These are phyloP conservation scores for Isabelozyma gotoi DNA, from an alignment of 805 yeast species.

Conservation along the genomic window DNA sequence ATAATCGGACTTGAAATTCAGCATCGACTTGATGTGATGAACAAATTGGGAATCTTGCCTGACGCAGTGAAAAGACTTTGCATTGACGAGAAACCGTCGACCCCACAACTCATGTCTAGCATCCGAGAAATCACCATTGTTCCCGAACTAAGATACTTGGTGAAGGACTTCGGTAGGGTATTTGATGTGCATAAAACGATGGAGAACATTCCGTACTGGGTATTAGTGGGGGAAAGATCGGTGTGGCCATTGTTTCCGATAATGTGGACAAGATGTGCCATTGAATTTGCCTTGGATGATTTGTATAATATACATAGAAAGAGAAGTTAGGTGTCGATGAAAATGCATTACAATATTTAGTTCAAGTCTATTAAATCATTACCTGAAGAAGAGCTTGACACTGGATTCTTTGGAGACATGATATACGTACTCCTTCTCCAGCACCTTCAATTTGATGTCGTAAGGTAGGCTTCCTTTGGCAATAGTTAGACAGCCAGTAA, in stretches of 20 bases:
- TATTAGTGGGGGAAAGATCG: slow-evolving; percentile 83
- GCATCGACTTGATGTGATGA: slow-evolving; percentile 78
- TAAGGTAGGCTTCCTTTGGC: slow-evolving; percentile 52
- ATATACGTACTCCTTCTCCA: slow-evolving; percentile 66
- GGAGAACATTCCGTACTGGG: slow-evolving; percentile 86
- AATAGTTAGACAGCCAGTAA: slow-evolving; percentile 69
- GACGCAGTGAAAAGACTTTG: slow-evolving; percentile 71
- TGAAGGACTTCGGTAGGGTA: slow-evolving; percentile 70
- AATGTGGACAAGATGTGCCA: slow-evolving; percentile 82
- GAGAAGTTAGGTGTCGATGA: slow-evolving; percentile 16
- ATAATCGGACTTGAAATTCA: slow-evolving; percentile 75
- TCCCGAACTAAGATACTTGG: slow-evolving; percentile 74
- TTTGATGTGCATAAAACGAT: slow-evolving; percentile 70
- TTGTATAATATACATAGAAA: slow-evolving; percentile 50
- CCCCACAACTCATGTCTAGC: slow-evolving; percentile 65
- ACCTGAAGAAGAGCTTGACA: slow-evolving; percentile 46
- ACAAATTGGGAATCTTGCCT: slow-evolving; percentile 73
- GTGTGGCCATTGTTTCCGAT: slow-evolving; percentile 91
- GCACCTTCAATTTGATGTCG: slow-evolving; percentile 25
- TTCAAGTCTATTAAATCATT: slow-evolving; percentile 26
- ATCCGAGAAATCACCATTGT: slow-evolving; percentile 83
- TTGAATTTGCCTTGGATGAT: slow-evolving; percentile 86
- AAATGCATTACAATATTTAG: slow-evolving; percentile 34
- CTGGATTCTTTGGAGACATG: slow-evolving; percentile 54
- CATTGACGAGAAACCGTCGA: slow-evolving; percentile 75